Evolutionary conservation across 176 grass and related monocot species (phyloP).

Genomic region (Juncus inflexus): DNA sequence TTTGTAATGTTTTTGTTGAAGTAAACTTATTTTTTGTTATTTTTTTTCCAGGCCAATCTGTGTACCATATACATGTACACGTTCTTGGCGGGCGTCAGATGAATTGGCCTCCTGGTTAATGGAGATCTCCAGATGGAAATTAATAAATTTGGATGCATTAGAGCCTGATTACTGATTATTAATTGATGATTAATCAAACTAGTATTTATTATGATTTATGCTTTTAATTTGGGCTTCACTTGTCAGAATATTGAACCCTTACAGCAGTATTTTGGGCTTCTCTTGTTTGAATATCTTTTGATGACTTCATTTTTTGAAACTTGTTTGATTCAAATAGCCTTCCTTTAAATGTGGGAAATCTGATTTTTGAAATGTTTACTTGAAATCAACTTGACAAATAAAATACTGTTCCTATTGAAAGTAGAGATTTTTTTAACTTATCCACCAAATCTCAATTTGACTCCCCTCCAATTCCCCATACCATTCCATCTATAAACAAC

Average conservation of each 20-base stretch:
- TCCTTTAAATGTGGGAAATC: background rate
- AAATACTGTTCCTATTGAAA: background rate
- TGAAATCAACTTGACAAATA: conserved; percentile 5
- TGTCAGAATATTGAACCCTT: background rate
- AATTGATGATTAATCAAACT: background rate
- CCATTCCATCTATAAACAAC: background rate
- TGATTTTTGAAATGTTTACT: no score
- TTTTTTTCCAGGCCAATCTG: conserved; percentile 70
- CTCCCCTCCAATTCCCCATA: background rate
- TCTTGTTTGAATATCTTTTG: background rate
- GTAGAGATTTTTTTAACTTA: background rate
- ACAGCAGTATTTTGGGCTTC: background rate
- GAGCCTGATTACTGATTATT: background rate
- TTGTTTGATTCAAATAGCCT: background rate
- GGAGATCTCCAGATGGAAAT: background rate
- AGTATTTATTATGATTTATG: conserved; percentile 1
- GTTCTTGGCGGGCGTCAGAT: conserved; percentile 84
- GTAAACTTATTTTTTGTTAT: background rate
- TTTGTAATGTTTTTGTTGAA: background rate
- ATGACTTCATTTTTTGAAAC: background rate
- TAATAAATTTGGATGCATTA: conserved; percentile 12
- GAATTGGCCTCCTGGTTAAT: conserved; percentile 88
- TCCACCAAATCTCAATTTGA: background rate
- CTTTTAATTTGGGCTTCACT: background rate
- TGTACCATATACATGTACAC: conserved; percentile 89